Evolutionary conservation across 202 grass and related monocot species (phyloP), one percentile per base, ranked within the genome.

Genomic region (Dendrocalamus latiflorus): DNA sequence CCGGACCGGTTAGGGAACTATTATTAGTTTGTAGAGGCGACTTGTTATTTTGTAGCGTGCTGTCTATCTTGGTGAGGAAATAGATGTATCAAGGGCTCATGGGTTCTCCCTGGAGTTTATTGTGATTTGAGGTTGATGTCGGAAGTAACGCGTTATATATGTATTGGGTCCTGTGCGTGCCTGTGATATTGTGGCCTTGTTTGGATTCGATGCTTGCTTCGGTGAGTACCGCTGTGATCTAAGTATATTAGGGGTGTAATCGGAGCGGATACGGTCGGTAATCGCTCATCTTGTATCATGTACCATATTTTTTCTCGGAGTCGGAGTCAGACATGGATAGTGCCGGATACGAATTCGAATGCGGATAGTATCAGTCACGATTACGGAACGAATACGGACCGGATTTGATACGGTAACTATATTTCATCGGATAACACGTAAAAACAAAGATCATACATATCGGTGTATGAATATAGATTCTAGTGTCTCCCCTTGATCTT

Each of bases 91-190:
- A 28, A 15, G 9, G 20, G n/a, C 15, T 70, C 68, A 71, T 28
- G 17, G 26, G 26, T 15, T 21, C 22, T 68, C 22, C 28, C 9
- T 9, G 50, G 70, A 61, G 42, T 43, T 41, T 68, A 6, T n/a
- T 68, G 10, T 63, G 55, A 26, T 57, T 76, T 81, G 48, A 80
- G 69, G 73, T 72, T 36, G 59, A 66, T 78, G 18, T 37, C 56
- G 12, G 56, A 72, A 36, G 26, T 72, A 50, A 24, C 2, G 38
- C 13, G 25, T 61, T 44, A 3, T 86, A 28, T 59, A 47, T 86
- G 39, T 59, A 26, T 5, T n/a, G 21, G 30, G 22, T 41, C 50
- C 68, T 74, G 28, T 65, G 48, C 6, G 16, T 68, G 21, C 12
- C 9, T n/a, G n/a, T n/a, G n/a, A n/a, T n/a, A 0, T 34, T 60